Evolutionary conservation across 2,329 filamentous ascomycete genomes (phyloP), one percentile per base, ranked within the genome.

Genomic region (Fusarium tuaranense): DNA sequence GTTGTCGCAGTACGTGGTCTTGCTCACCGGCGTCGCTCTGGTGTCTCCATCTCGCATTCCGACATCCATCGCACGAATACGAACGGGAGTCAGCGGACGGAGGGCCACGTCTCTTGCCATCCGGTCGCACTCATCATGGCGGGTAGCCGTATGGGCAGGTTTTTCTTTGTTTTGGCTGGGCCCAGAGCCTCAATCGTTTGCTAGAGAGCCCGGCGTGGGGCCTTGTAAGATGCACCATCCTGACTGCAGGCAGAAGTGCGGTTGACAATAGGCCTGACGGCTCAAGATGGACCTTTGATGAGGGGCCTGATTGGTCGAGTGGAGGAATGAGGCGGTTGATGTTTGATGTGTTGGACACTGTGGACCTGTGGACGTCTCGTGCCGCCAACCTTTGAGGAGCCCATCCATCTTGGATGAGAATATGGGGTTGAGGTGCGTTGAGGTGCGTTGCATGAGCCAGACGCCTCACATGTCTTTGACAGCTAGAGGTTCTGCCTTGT

Each of bases 11-110:
- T 55, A 65, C 32, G 60, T 61, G 57, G 38, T 46, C 59, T 67
- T 74, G 46, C 25, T 72, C 46, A 53, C 51, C 34, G 41, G 41
- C 44, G 68, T 63, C 57, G 27, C 51, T 69, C 60, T 74, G 60
- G 74, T 61, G 58, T 61, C 18, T 61, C 58, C 63, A 62, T 72
- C 60, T 72, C 46, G 69, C 63, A 63, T 73, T 65, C 69, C 69
- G 41, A 51, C 16, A 51, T 70, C 48, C 69, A 74, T 67, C 69
- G 72, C 55, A 73, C 69, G 69, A 48, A 74, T 75, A 74, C 72
- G 72, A 75, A 59, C 63, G 30, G 46, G 64, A 32, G 63, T 58
- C 60, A 22, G 55, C 59, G 32, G 34, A 71, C 64, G 46, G 51
- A 63, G 48, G 48, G 58, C 39, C 63, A 71, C 63, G 59, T 55